Evolutionary conservation across 1,284 basidiomycete species (phyloP), one percentile per base, ranked within the genome.

Genomic region (Boletus mariae): DNA sequence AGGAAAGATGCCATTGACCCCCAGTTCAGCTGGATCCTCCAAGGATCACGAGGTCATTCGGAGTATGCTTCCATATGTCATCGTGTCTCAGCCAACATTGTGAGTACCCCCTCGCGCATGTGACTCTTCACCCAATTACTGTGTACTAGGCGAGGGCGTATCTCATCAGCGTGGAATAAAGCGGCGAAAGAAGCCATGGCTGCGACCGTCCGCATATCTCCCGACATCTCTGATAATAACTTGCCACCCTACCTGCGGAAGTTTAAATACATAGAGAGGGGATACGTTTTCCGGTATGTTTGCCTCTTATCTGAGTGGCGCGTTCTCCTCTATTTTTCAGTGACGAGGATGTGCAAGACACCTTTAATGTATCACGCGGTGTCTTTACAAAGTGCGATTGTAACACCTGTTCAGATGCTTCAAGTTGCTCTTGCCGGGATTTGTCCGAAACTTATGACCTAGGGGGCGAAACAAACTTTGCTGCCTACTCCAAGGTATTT

Each of bases 261-360:
- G 17, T 85, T 85, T 52, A 56, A 56, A 48, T 85, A 85, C 60
- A 55, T 81, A 13, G 83, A 85, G 59, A 67, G 66, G 32, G 70
- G 71, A 10, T 85, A 84, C 48, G 53, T 67, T 17, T 77, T 75
- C 78, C 77, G 61, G 47, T 79, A 55, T 15, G 51, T 53, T 35
- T 13, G 3, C 4, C 25, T 35, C 17, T 44, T 37, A 3, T 13
- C 7, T 23, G 26, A 28, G 37, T 45, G 45, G 29, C 20, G 23
- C 46, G n/a, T 52, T 58, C 45, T 53, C 48, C 20, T 56, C 31
- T 45, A 34, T 49, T 23, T n/a, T 42, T 25, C 43, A 67, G 67
- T 12, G 57, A 55, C 32, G 23, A 31, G 15, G 32, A 59, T 15
- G 52, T 71, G n/a, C 47, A 53, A 61, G 60, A 45, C 15, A 56